A percentile compares a stretch with the other conserved stretches of the same genome.
These are phyloP conservation scores for Colletotrichum zoysiae DNA, from an alignment of 2,329 filamentous ascomycete genomes.

Conservation along the genomic window DNA sequence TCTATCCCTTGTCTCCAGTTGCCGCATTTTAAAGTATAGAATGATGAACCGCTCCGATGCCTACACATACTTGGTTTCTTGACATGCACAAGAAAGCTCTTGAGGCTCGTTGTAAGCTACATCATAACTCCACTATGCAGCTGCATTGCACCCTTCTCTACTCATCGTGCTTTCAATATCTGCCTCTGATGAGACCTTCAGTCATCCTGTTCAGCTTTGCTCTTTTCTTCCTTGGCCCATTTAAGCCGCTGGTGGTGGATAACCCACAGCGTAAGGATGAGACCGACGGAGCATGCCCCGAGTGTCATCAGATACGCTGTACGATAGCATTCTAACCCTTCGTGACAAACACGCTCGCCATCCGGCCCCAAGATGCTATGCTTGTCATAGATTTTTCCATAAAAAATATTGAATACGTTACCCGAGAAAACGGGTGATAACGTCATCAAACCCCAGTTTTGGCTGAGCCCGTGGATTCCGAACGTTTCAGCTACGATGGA, in stretches of 20 bases:
- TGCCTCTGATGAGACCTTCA: slow-evolving; percentile 32
- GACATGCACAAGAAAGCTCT: not conserved
- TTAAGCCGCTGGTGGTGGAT: slow-evolving; percentile 70
- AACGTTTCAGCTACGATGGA: slow-evolving; percentile 92
- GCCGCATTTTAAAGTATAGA: not conserved
- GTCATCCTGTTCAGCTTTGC: slow-evolving; percentile 55
- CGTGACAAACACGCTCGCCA: slow-evolving; percentile 79
- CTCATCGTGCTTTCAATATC: not conserved
- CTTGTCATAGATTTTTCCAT: slow-evolving; percentile 84
- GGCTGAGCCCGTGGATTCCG: slow-evolving; percentile 86
- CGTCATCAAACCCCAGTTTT: slow-evolving; percentile 98
- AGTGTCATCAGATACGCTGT: slow-evolving; percentile 86
- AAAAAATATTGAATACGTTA: slow-evolving; percentile 93
- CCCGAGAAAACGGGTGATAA: slow-evolving; percentile 88
- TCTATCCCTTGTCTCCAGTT: slow-evolving; percentile 1
- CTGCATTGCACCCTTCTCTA: not conserved
- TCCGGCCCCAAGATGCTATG: slow-evolving; percentile 78
- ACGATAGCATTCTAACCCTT: slow-evolving; percentile 85
- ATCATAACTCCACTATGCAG: not conserved
- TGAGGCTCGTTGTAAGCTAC: too few species aligned
- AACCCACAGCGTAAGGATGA: slow-evolving; percentile 77
- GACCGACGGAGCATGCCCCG: slow-evolving; percentile 75
- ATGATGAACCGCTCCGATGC: not conserved
- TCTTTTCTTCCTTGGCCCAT: slow-evolving; percentile 53
- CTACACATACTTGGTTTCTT: not conserved